These are phyloP conservation scores for Lunularia cruciata DNA, from an alignment of 225 moss, liverwort and hornwort genomes.

Conservation along the genomic window DNA sequence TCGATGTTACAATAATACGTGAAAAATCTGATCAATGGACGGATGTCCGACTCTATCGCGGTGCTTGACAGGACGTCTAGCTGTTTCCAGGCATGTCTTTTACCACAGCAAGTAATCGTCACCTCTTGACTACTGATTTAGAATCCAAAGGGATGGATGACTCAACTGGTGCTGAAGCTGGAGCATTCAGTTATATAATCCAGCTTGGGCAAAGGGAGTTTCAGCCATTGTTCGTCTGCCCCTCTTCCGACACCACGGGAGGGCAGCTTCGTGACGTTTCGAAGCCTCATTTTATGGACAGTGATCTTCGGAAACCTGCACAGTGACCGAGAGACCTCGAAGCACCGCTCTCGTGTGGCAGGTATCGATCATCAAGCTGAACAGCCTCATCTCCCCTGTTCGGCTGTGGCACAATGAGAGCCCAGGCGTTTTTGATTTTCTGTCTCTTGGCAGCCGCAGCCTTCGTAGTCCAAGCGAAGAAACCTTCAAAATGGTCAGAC, in stretches of 20 bases:
- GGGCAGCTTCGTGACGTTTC: not conserved
- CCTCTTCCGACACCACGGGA: not conserved
- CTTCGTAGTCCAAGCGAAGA: not conserved
- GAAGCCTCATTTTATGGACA: not conserved
- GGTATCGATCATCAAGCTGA: not conserved
- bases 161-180: not conserved
- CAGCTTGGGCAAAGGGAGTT: not conserved
- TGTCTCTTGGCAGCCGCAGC: not conserved
- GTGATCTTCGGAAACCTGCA: not conserved
- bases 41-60: not conserved
- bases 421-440: not conserved
- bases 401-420: not conserved
- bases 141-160: constrained; percentile 3
- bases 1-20: not conserved
- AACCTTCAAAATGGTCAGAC: not conserved
- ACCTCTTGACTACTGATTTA: not conserved
- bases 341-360: too few relatives aligned
- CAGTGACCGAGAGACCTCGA: not conserved
- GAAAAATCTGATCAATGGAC: not conserved
- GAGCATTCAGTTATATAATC: constrained; percentile 6
- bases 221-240: not conserved
- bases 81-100: constrained; percentile 12
- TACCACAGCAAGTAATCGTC: not conserved
- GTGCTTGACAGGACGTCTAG: not conserved
- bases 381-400: too few relatives aligned